phyloP scores from a whole-genome alignment of 2,329 filamentous ascomycete genomes.

The Colletotrichum shisoi region DNA sequence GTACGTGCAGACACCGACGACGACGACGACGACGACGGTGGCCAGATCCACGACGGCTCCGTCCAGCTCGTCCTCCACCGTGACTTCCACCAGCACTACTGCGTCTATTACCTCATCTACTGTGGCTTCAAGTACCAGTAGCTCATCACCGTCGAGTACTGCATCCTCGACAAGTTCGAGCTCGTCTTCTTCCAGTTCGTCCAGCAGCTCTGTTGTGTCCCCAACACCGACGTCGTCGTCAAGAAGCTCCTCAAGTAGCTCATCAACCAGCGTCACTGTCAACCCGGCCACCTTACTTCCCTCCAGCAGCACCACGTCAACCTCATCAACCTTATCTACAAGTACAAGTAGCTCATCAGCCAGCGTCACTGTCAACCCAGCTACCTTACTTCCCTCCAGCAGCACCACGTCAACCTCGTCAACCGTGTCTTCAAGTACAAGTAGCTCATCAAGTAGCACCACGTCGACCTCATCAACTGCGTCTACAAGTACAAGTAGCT shows the following conservation, averaged over 20 bases:
- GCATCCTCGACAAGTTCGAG: neutral
- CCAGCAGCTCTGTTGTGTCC: neutral
- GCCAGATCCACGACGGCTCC: neutral
- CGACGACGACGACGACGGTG: neutral
- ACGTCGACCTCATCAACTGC: neutral
- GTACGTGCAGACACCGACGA: conserved; percentile 19
- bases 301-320: neutral
- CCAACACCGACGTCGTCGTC: neutral
- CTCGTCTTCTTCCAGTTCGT: neutral
- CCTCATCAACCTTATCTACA: neutral
- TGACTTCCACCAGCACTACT: neutral
- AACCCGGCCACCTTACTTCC: neutral
- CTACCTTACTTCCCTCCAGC: neutral
- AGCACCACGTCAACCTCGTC: neutral
- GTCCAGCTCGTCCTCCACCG: neutral
- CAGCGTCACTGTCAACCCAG: neutral
- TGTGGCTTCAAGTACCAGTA: too few relatives aligned
- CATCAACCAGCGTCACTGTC: neutral
- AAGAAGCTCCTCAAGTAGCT: conserved; percentile 2
- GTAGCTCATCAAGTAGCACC: neutral
- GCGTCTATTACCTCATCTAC: too few relatives aligned
- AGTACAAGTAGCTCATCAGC: neutral
- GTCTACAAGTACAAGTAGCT: neutral
- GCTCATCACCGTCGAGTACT: too few relatives aligned
- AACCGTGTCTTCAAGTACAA: neutral